Evolutionary conservation across 2,329 filamentous ascomycete species (phyloP).

Genomic region (Fusarium compactum): DNA sequence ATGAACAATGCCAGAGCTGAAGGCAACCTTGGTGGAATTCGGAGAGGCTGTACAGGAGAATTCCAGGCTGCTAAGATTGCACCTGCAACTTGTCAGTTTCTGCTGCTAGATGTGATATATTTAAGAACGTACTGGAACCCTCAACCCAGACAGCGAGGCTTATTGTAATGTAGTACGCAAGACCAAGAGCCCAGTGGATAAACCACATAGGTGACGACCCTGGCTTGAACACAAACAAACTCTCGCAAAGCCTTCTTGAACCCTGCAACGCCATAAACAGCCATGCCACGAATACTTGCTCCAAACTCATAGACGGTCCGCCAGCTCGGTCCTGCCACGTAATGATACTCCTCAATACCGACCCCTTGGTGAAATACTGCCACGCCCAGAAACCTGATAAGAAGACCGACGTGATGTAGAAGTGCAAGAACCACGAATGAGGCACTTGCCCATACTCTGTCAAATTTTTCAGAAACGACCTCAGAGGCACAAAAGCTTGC

Average conservation of each 20-base stretch:
- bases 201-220: conserved; percentile 83
- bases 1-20: conserved; percentile 74
- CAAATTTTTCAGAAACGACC: conserved; percentile 49
- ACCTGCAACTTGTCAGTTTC: conserved; percentile 42
- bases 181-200: conserved; percentile 82
- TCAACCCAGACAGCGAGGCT: conserved; percentile 87
- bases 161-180: conserved; percentile 80
- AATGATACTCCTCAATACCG: conserved; percentile 62
- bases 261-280: conserved; percentile 81
- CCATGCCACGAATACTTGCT: conserved; percentile 76
- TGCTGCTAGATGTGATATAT: background rate
- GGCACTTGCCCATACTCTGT: conserved; percentile 70
- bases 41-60: conserved; percentile 24
- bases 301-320: conserved; percentile 62
- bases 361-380: conserved; percentile 70
- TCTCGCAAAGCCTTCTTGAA: conserved; percentile 80
- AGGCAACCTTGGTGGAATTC: conserved; percentile 44
- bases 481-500: conserved; percentile 26
- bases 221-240: conserved; percentile 71
- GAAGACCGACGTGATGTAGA: conserved; percentile 79
- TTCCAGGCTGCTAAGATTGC: conserved; percentile 53
- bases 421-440: conserved; percentile 90
- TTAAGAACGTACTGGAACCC: conserved; percentile 69
- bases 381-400: conserved; percentile 80
- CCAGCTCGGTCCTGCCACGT: conserved; percentile 51